Evolutionary conservation across 768 basidiomycete species (phyloP).

Genomic region (Cubamyces sp.): DNA sequence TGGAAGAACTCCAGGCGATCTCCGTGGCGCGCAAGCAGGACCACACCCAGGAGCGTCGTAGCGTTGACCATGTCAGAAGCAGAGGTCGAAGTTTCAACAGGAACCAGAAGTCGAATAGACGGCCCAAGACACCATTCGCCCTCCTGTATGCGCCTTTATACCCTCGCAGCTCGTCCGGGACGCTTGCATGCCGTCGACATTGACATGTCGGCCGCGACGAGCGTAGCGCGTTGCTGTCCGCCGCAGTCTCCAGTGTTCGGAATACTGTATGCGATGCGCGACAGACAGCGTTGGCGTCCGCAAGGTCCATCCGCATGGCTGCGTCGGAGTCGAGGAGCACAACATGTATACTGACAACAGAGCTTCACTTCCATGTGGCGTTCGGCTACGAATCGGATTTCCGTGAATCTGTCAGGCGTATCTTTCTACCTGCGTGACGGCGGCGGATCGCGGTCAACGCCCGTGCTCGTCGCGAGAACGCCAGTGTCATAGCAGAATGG

Average conservation of each 20-base stretch:
- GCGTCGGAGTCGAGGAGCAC: too few species aligned
- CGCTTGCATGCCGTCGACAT: too few species aligned
- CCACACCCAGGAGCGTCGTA: conserved; percentile 25
- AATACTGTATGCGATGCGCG: too few species aligned
- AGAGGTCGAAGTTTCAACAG: background rate
- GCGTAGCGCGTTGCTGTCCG: too few species aligned
- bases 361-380: too few species aligned
- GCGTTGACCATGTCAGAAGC: conserved; percentile 12
- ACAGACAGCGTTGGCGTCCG: too few species aligned
- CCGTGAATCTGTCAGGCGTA: background rate
- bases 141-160: background rate
- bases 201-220: too few species aligned
- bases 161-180: background rate
- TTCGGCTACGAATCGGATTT: too few species aligned
- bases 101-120: background rate
- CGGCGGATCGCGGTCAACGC: background rate
- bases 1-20: conserved; percentile 34
- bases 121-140: background rate
- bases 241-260: too few species aligned
- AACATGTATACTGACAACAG: too few species aligned
- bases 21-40: conserved; percentile 31
- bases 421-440: background rate
- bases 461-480: background rate
- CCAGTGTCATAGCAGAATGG: background rate
- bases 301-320: too few species aligned